Evolutionary conservation across 345 rosid species (phyloP).

Genomic region (Rhodomyrtus tomentosa): DNA sequence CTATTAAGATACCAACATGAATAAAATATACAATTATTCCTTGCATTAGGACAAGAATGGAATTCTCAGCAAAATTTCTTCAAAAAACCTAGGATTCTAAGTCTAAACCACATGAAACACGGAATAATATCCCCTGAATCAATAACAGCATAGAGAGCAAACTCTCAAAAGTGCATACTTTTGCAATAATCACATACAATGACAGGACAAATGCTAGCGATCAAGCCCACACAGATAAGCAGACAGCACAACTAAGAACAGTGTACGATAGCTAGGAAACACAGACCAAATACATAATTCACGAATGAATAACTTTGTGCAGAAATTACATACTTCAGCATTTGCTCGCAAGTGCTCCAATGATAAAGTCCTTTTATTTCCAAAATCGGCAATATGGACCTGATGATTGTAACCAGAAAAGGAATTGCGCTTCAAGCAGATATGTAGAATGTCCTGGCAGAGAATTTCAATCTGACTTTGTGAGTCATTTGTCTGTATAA

Average conservation of each 20-base stretch:
- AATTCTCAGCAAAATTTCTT: neutral
- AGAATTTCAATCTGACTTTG: slow-evolving; percentile 36
- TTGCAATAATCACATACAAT: neutral
- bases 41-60: neutral
- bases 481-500: slow-evolving; percentile 47
- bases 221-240: neutral
- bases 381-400: slow-evolving; percentile 3
- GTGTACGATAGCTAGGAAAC: neutral
- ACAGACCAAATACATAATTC: neutral
- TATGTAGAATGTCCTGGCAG: slow-evolving; percentile 26
- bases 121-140: neutral
- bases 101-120: neutral
- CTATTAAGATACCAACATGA: neutral
- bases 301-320: neutral
- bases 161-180: neutral
- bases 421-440: slow-evolving; percentile 26
- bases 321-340: slow-evolving; percentile 24
- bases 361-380: slow-evolving; percentile 15
- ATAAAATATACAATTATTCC: neutral
- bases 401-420: slow-evolving; percentile 10
- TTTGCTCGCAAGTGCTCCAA: slow-evolving; percentile 5
- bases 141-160: neutral
- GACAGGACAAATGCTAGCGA: neutral
- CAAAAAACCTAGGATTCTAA: neutral
- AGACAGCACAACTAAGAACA: neutral